These are phyloP conservation scores for Paracoccidioides brasiliensis DNA, from an alignment of 2,329 filamentous ascomycete genomes.

Conservation along the genomic window DNA sequence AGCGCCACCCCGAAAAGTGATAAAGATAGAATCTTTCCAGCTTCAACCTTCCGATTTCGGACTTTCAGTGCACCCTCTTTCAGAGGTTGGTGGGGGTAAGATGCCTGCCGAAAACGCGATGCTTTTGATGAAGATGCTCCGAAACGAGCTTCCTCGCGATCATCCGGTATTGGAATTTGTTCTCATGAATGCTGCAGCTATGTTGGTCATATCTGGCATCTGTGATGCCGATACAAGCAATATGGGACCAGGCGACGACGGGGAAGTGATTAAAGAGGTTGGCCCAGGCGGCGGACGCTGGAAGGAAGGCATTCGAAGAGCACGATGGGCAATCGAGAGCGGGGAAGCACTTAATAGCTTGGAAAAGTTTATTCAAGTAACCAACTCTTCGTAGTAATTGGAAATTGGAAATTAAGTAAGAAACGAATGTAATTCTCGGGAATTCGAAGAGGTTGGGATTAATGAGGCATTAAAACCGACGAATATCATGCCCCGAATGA, in stretches of 20 bases:
- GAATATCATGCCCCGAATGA: neutral
- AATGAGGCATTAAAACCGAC: neutral
- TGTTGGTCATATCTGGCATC: conserved; percentile 74
- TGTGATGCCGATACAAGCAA: conserved; percentile 70
- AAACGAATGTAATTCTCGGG: neutral
- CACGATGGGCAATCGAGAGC: conserved; percentile 76
- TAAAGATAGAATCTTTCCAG: conserved; percentile 60
- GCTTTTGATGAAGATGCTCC: conserved; percentile 65
- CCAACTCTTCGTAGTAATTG: conserved; percentile 40
- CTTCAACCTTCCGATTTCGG: conserved; percentile 81
- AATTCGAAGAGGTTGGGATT: neutral
- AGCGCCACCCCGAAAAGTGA: conserved; percentile 30
- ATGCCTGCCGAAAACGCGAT: conserved; percentile 75
- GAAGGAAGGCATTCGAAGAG: conserved; percentile 86
- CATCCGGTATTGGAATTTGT: conserved; percentile 89
- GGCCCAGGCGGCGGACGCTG: conserved; percentile 79
- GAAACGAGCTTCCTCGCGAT: conserved; percentile 57
- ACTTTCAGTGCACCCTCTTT: conserved; percentile 58
- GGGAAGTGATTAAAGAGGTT: conserved; percentile 63
- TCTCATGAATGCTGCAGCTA: conserved; percentile 78
- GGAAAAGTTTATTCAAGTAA: conserved; percentile 70
- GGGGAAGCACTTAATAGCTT: conserved; percentile 77
- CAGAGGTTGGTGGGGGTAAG: conserved; percentile 70
- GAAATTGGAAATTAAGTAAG: neutral
- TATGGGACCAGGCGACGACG: conserved; percentile 71